Conservation (phyloP, 2,329 filamentous ascomycete genomes). For the Penicillium sp. region DNA sequence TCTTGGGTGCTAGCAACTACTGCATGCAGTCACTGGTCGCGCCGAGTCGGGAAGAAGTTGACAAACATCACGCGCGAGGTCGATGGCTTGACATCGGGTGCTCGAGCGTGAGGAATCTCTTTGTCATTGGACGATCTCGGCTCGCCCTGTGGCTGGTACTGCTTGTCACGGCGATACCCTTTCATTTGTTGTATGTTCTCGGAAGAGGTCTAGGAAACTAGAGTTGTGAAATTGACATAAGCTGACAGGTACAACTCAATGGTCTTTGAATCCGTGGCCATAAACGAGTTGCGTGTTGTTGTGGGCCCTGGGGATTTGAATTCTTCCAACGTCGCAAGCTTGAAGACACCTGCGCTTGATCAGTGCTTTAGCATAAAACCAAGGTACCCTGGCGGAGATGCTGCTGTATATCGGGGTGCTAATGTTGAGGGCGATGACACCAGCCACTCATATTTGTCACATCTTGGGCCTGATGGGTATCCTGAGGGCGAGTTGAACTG, state of each 20-base stretch:
- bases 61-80: neutral
- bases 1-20: conserved; percentile 52
- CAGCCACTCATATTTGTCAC: neutral
- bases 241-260: neutral
- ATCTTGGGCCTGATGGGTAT: neutral
- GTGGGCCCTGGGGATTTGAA: neutral
- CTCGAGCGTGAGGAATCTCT: conserved; percentile 30
- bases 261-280: neutral
- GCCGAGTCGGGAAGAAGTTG: conserved; percentile 42
- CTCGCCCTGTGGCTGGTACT: conserved; percentile 14
- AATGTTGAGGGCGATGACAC: neutral
- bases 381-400: neutral
- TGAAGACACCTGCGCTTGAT: neutral
- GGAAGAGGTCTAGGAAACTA: neutral
- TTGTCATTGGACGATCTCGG: conserved; percentile 30
- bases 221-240: neutral
- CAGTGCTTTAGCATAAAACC: neutral
- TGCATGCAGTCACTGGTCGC: conserved; percentile 53
- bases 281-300: neutral
- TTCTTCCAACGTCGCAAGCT: neutral
- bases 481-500: neutral
- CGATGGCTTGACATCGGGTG: conserved; percentile 48
- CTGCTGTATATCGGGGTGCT: neutral
- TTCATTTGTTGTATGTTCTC: conserved; percentile 21
- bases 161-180: conserved; percentile 11